Base-by-base conservation (phyloP, 345 rosid genomes). In the Heritiera littoralis region DNA sequence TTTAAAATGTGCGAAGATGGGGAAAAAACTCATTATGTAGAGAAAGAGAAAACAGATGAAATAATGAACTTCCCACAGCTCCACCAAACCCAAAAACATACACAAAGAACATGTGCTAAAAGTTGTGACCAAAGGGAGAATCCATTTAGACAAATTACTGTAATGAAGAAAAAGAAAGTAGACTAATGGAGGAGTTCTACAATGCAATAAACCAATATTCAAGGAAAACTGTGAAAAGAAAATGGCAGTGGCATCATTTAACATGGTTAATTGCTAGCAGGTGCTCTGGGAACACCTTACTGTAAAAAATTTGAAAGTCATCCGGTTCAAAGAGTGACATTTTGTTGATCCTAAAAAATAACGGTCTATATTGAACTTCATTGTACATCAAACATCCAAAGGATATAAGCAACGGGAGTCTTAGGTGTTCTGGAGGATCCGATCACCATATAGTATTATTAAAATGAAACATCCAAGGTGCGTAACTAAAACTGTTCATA, bases 251-350 rank as follows among this genome's bases (percentile, higher is more conserved):
- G n/a, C 4, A 38, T 48, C 4, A 23, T 23, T 40, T 20, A 45
- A 45, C 30, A 68, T 20, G 17, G 52, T 11, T 68, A 68, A 45
- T 45, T 68, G 35, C 54, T n/a, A 43, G 54, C 35, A 68, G 17
- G 38, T 68, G 55, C 18, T n/a, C 38, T 6, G 17, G 51, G 38
- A 48, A 69, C 11, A 46, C n/a, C 96, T 0, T 94, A 52, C 17
- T 14, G 18, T 14, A 14, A 54, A 49, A 54, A 5, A 14, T 15
- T 55, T 55, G 60, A 17, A 6, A 18, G 60, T 6, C 20, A 20
- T 20, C 75, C 4, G 28, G 75, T 71, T 49, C 41, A 71, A 32
- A 35, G 46, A 30, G 60, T 32, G 20, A 9, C 28, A 52, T 72
- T 52, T 9, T 72, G 3, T 56, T 72, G 40, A 48, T 9, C 28